Evolutionary conservation across 148 eudicot species (phyloP).

Genomic region (Vaccinium macrocarpon): DNA sequence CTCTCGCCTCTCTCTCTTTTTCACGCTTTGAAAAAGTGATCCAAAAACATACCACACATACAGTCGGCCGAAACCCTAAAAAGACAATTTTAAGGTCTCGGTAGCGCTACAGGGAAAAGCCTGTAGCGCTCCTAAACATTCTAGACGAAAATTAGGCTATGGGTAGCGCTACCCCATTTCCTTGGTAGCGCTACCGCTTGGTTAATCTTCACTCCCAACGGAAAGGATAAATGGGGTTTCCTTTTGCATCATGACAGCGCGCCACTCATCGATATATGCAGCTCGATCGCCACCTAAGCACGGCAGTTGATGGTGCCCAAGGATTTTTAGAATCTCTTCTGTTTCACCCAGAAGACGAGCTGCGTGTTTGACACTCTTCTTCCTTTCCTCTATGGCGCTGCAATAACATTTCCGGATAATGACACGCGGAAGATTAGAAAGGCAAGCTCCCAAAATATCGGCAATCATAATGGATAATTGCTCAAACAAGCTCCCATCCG

Average conservation of each 20-base stretch:
- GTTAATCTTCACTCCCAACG: too few species aligned
- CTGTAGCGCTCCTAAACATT: too few species aligned
- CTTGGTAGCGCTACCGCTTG: too few species aligned
- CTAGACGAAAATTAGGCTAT: too few species aligned
- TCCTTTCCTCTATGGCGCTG: background rate
- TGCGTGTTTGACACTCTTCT: background rate
- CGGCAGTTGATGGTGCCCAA: background rate
- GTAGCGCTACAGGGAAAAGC: too few species aligned
- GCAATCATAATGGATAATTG: slow-evolving; percentile 9
- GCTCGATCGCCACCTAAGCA: too few species aligned
- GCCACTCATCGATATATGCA: slow-evolving; percentile 28
- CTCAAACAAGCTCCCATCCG: background rate
- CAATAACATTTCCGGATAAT: slow-evolving; percentile 1
- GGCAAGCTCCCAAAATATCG: background rate
- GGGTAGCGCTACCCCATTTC: too few species aligned
- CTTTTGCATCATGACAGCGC: background rate
- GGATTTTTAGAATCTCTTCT: slow-evolving; percentile 2
- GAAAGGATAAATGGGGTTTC: background rate
- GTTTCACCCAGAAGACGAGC: slow-evolving; percentile 12
- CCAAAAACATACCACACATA: too few species aligned
- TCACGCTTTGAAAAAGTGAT: too few species aligned
- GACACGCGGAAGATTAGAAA: background rate
- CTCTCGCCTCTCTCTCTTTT: too few species aligned
- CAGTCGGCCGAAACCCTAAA: too few species aligned
- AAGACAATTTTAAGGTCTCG: too few species aligned